Evolutionary conservation across 1,284 basidiomycete genomes (phyloP).

Genomic region (Fomitopsis pinicola): DNA sequence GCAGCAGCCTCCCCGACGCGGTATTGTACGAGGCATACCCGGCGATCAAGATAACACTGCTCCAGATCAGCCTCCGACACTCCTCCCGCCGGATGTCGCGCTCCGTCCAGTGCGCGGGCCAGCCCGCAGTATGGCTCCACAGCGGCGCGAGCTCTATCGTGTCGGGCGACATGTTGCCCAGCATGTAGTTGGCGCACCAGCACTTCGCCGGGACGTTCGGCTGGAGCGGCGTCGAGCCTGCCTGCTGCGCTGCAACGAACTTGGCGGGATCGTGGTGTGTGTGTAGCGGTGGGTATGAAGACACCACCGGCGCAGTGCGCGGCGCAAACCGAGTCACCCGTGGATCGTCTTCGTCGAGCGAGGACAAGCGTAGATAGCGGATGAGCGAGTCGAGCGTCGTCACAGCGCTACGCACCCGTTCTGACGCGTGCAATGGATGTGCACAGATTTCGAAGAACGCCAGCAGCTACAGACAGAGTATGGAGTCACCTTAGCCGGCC

Average conservation of each 20-base stretch:
- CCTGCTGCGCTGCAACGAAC: constrained; percentile 1
- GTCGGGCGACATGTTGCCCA: constrained; percentile 46
- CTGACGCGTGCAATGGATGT: constrained; percentile 53
- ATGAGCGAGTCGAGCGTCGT: constrained; percentile 64
- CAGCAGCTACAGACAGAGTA: constrained; percentile 44
- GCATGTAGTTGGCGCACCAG: constrained; percentile 47
- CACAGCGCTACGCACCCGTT: constrained; percentile 54
- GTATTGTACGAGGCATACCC: constrained; percentile 63
- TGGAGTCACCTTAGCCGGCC: not conserved
- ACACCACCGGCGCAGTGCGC: constrained; percentile 17
- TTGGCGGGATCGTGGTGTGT: not conserved
- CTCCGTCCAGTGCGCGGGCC: constrained; percentile 54
- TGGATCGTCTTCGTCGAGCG: constrained; percentile 39
- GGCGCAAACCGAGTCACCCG: constrained; percentile 43
- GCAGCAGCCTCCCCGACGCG: constrained; percentile 25
- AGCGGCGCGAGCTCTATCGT: constrained; percentile 52
- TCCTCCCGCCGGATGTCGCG: constrained; percentile 66
- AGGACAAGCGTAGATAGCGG: constrained; percentile 50
- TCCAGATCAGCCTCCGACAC: constrained; percentile 71
- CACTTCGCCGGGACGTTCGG: constrained; percentile 28
- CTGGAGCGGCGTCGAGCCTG: not conserved
- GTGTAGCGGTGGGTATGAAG: not conserved
- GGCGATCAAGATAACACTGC: constrained; percentile 54
- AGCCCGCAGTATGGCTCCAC: constrained; percentile 61
- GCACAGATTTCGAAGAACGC: constrained; percentile 68